Base-by-base conservation (phyloP, 805 yeast genomes). In the Millerozyma miso region DNA sequence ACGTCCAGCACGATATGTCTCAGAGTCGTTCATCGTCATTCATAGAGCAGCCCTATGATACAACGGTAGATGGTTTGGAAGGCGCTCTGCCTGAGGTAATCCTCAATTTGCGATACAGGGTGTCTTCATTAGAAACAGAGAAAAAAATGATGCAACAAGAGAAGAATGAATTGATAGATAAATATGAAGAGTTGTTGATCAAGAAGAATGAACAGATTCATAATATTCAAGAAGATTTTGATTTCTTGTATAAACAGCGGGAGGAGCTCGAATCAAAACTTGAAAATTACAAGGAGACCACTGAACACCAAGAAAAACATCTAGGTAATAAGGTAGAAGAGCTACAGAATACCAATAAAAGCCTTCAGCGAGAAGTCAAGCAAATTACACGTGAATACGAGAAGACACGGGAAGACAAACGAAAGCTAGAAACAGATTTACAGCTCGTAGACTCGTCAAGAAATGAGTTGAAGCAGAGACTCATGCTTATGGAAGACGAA, bases 401-500 rank as follows among this genome's bases (percentile, higher is more conserved):
- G 39, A 51, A 46, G 44, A 43, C 40, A 58, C 60, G 40, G 20
- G 54, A 43, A 46, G 61, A 51, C 39, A 69, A 54, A 31, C 64
- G 69, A 19, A 59, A 65, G 31, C 54, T 76, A 40, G 55, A 63
- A 15, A 53, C 67, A 1, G 67, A 73, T 35, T 52, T 67, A 38
- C 56, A 57, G 34, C 60, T 64, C 35, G 65, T 65, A 37, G 59
- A 60, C 4, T 53, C 65, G 1, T 53, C 63, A 16, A 66, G 59
- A 41, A 62, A 60, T 38, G 73, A 74, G 19, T 63, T 75, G 16
- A 64, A 63, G 19, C 68, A 60, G 42, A 60, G 74, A 52, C 42
- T 65, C 42, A 45, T 59, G 40, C 40, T 58, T 31, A 48, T 69
- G 43, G 54, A 70, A 35, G 35, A 39, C 3, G 56, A 50, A 15